A percentile compares a stretch with the other conserved stretches of the same genome.
phyloP scores from a whole-genome alignment of 208 protist genomes.

The Sergeia podlipaevii region DNA sequence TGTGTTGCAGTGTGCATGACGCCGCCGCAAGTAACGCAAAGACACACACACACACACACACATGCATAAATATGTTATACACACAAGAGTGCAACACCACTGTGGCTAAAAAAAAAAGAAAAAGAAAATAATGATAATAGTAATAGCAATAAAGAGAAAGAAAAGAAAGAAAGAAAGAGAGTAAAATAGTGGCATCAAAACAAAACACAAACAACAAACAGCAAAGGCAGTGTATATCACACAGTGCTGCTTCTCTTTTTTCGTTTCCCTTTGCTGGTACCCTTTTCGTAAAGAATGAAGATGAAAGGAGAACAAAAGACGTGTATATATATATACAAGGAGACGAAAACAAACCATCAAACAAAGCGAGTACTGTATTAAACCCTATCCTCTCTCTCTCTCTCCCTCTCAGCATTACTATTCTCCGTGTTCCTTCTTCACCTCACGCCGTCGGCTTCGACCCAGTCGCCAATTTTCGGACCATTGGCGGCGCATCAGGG shows the following conservation, averaged over 20 bases:
- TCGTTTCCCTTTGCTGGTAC: not conserved
- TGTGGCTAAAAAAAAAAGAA: slow-evolving; percentile 8
- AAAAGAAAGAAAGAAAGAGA: not conserved
- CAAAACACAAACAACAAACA: not conserved
- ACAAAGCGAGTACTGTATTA: slow-evolving; percentile 2
- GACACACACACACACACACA: too few relatives aligned
- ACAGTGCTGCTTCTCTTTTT: too few relatives aligned
- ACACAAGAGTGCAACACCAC: too few relatives aligned
- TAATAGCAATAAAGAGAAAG: slow-evolving; percentile 9
- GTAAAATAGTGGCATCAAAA: not conserved
- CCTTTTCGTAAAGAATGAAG: not conserved
- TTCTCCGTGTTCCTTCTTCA: too few relatives aligned
- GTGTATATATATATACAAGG: not conserved
- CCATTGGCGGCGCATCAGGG: too few relatives aligned
- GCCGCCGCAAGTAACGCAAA: too few relatives aligned
- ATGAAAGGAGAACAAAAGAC: slow-evolving; percentile 2
- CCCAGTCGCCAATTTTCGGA: too few relatives aligned
- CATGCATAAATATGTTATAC: too few relatives aligned
- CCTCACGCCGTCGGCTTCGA: too few relatives aligned
- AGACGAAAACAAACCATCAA: not conserved
- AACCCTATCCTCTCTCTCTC: too few relatives aligned
- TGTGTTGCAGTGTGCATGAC: too few relatives aligned
- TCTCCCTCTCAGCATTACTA: too few relatives aligned
- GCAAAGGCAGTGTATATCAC: not conserved
- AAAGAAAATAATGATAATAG: slow-evolving; percentile 5